A percentile compares a stretch with the other conserved stretches of the same genome.
Evolutionary conservation across 2,329 filamentous ascomycete genomes (phyloP).

Genomic region (Colletotrichum abscissum): DNA sequence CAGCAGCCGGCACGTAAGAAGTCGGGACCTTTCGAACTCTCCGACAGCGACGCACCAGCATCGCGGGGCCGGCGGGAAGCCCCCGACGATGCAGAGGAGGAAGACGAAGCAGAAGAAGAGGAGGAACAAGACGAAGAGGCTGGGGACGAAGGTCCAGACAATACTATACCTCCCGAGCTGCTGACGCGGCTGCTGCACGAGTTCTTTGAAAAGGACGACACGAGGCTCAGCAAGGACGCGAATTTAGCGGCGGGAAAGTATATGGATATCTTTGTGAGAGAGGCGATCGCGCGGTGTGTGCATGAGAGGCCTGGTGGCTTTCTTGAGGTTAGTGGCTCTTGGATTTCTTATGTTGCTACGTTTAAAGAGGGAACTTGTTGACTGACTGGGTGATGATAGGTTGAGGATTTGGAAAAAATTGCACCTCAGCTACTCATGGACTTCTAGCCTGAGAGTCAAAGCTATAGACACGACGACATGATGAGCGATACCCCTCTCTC

Average conservation of each 20-base stretch:
- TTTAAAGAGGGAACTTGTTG: conserved; percentile 1
- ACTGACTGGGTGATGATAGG: conserved; percentile 55
- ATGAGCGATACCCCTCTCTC: background rate
- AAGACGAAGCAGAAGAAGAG: background rate
- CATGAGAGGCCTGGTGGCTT: conserved; percentile 78
- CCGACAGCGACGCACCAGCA: conserved; percentile 42
- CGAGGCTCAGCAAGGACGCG: conserved; percentile 80
- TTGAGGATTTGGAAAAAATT: conserved; percentile 90
- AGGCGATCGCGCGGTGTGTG: conserved; percentile 84
- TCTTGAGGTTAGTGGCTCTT: conserved; percentile 71
- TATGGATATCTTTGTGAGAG: conserved; percentile 89
- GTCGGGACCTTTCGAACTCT: conserved; percentile 48
- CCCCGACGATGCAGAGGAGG: conserved; percentile 37
- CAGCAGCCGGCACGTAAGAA: conserved; percentile 38
- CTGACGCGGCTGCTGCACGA: conserved; percentile 82
- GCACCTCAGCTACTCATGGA: conserved; percentile 88
- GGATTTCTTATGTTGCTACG: background rate
- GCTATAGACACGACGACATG: background rate
- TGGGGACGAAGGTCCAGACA: conserved; percentile 50
- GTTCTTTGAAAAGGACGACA: conserved; percentile 78
- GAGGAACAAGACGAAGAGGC: conserved; percentile 42
- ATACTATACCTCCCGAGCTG: conserved; percentile 77
- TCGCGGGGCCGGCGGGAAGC: conserved; percentile 35
- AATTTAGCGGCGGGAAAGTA: conserved; percentile 84
- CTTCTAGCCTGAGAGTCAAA: conserved; percentile 63